Evolutionary conservation across 1,284 basidiomycete species (phyloP).

Genomic region (Vanrija pseudolonga): DNA sequence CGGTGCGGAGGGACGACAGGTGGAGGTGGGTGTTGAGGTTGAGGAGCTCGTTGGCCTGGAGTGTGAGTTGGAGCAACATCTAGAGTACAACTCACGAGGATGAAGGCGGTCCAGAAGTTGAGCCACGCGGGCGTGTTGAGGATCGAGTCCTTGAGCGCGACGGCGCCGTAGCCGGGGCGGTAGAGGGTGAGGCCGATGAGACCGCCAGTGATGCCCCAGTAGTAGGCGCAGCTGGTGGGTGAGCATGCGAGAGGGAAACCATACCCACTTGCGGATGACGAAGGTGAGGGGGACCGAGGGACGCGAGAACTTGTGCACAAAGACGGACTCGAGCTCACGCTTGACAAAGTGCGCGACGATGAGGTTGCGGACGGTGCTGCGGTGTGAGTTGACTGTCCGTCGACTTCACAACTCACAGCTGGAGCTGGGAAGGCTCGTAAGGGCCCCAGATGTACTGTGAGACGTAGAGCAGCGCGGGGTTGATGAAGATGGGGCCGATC

Average conservation of each 20-base stretch:
- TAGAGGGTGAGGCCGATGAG: slow-evolving; percentile 76
- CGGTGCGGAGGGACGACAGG: slow-evolving; percentile 75
- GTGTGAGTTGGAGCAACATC: background rate
- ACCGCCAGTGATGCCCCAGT: slow-evolving; percentile 78
- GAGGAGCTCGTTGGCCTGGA: slow-evolving; percentile 77
- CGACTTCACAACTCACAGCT: slow-evolving; percentile 26
- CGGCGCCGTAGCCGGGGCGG: slow-evolving; percentile 61
- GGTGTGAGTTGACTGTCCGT: background rate
- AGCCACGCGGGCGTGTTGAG: slow-evolving; percentile 68
- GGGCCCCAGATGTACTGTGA: slow-evolving; percentile 38
- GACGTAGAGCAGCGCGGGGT: slow-evolving; percentile 78
- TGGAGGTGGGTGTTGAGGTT: slow-evolving; percentile 82
- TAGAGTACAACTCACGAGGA: slow-evolving; percentile 60
- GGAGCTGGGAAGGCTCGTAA: slow-evolving; percentile 35
- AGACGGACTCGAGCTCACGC: slow-evolving; percentile 88
- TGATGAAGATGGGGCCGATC: slow-evolving; percentile 86
- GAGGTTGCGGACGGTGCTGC: slow-evolving; percentile 71
- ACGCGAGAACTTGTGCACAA: slow-evolving; percentile 92
- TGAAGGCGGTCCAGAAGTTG: slow-evolving; percentile 63
- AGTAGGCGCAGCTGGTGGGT: slow-evolving; percentile 69
- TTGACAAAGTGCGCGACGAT: slow-evolving; percentile 86
- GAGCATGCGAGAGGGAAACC: background rate
- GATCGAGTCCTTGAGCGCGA: slow-evolving; percentile 63
- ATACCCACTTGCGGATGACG: slow-evolving; percentile 80
- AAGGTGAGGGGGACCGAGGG: slow-evolving; percentile 87